Evolutionary conservation across 495 filamentous ascomycete species (phyloP).

Genomic region (Astrothelium macrocarpum): DNA sequence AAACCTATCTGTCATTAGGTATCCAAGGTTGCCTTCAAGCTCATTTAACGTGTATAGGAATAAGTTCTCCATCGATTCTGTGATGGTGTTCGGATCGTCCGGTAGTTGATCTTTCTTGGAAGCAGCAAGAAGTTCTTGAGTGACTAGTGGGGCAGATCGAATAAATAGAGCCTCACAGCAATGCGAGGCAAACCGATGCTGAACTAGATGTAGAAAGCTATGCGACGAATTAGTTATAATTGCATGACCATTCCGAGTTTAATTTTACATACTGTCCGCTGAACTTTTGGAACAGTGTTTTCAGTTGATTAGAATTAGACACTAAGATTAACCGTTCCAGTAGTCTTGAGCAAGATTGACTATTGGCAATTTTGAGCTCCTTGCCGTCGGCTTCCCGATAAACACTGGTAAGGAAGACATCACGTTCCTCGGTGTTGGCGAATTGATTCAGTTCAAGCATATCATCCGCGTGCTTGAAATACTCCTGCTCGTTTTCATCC

Average conservation of each 20-base stretch:
- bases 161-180: slow-evolving; percentile 92
- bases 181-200: slow-evolving; percentile 92
- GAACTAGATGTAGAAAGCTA: slow-evolving; percentile 73
- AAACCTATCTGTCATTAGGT: slow-evolving; percentile 74
- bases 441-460: slow-evolving; percentile 85
- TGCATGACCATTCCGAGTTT: slow-evolving; percentile 72
- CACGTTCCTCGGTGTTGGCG: slow-evolving; percentile 61
- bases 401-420: slow-evolving; percentile 73
- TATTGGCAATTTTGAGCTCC: slow-evolving; percentile 90
- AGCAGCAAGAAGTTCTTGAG: slow-evolving; percentile 53
- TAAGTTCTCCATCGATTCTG: slow-evolving; percentile 67
- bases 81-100: slow-evolving; percentile 31
- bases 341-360: slow-evolving; percentile 85
- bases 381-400: slow-evolving; percentile 80
- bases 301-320: slow-evolving; percentile 71
- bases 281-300: slow-evolving; percentile 73
- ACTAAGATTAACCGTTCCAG: slow-evolving; percentile 84
- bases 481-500: slow-evolving; percentile 81
- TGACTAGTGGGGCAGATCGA: slow-evolving; percentile 66
- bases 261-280: slow-evolving; percentile 53
- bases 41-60: slow-evolving; percentile 76
- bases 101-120: slow-evolving; percentile 34
- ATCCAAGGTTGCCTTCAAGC: slow-evolving; percentile 72
- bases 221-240: slow-evolving; percentile 49
- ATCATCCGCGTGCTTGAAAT: slow-evolving; percentile 81